Conservation (phyloP, 2,329 filamentous ascomycete species). For the Ophiostoma fasciatum region DNA sequence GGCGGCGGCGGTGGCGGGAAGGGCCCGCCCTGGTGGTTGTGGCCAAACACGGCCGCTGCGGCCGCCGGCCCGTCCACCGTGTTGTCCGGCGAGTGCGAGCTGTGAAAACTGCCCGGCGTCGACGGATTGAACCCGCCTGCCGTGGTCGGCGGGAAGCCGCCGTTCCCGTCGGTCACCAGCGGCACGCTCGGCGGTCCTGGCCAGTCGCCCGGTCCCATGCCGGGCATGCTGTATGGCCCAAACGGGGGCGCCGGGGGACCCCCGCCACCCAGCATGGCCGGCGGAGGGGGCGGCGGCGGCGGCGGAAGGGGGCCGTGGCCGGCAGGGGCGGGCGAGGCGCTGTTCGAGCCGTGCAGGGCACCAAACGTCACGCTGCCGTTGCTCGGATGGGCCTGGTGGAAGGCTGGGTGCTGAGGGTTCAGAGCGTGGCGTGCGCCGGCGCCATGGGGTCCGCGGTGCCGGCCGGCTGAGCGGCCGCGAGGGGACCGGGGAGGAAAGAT, state of each 20-base stretch:
- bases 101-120: constrained; percentile 47
- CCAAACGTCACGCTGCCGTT: constrained; percentile 43
- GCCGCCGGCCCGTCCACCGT: background rate
- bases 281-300: constrained; percentile 25
- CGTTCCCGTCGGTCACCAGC: constrained; percentile 2
- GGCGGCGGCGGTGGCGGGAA: too few species aligned
- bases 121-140: constrained; percentile 34
- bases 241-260: background rate
- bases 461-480: background rate
- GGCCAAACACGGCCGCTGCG: too few species aligned
- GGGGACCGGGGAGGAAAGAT: constrained; percentile 4
- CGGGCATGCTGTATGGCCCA: constrained; percentile 3
- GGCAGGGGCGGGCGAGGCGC: constrained; percentile 39
- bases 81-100: constrained; percentile 29
- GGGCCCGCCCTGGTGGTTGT: too few species aligned
- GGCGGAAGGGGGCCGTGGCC: constrained; percentile 16
- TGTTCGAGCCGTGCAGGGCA: constrained; percentile 37
- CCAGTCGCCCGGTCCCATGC: constrained; percentile 9
- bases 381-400: constrained; percentile 39
- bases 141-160: constrained; percentile 9
- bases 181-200: constrained; percentile 3
- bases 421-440: background rate
- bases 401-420: constrained; percentile 1
- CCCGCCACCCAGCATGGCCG: constrained; percentile 19
- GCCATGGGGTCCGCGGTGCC: constrained; percentile 2